phyloP scores from a whole-genome alignment of 768 basidiomycete species.

The Suillus plorans region DNA sequence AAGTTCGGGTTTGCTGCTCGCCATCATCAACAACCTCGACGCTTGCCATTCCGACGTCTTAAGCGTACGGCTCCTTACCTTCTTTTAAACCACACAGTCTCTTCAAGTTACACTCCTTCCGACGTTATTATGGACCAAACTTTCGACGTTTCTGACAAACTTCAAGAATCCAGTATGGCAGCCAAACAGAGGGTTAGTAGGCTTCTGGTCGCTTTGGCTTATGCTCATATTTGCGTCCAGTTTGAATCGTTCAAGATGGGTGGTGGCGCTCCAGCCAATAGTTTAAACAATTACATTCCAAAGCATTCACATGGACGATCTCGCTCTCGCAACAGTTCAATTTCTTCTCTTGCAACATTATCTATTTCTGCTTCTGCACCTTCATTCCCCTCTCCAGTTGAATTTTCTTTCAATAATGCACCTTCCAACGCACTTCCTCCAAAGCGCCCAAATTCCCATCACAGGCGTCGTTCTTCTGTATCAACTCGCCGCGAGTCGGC shows the following conservation, averaged over 20 bases:
- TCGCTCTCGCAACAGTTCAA: constrained; percentile 69
- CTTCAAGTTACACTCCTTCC: constrained; percentile 35
- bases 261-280: constrained; percentile 32
- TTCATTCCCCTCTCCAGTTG: constrained; percentile 37
- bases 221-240: constrained; percentile 34
- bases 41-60: constrained; percentile 17
- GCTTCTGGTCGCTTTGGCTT: neutral
- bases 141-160: constrained; percentile 24
- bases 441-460: constrained; percentile 73
- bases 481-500: constrained; percentile 89
- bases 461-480: constrained; percentile 82
- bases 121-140: constrained; percentile 39
- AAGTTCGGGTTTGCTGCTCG: constrained; percentile 23
- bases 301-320: constrained; percentile 40
- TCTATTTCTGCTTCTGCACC: constrained; percentile 42
- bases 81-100: constrained; percentile 36
- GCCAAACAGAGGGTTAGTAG: constrained; percentile 43
- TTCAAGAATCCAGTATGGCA: constrained; percentile 31
- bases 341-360: constrained; percentile 37
- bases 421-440: constrained; percentile 26
- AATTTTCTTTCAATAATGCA: constrained; percentile 30
- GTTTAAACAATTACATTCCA: constrained; percentile 37
- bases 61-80: constrained; percentile 33
- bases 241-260: constrained; percentile 77
- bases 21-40: constrained; percentile 22